A percentile compares a stretch with the other conserved stretches of the same genome.
Evolutionary conservation across 2,329 filamentous ascomycete genomes (phyloP).

Genomic region (Colletotrichum agaves): DNA sequence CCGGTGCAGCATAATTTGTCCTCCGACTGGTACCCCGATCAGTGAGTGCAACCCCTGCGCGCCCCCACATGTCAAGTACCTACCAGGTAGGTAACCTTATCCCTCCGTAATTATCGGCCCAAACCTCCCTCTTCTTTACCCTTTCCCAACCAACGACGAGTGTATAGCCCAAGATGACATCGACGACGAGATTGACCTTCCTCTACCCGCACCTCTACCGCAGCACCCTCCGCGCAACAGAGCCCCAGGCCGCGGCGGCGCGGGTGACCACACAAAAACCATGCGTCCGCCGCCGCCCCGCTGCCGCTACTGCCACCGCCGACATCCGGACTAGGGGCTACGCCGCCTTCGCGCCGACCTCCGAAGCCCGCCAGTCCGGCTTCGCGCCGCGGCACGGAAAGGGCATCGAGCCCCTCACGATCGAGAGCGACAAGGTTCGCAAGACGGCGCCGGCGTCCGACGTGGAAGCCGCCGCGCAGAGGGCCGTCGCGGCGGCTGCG

Average conservation of each 20-base stretch:
- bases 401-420: conserved; percentile 64
- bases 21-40: conserved; percentile 18
- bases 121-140: too few species aligned
- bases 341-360: conserved; percentile 48
- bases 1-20: not conserved
- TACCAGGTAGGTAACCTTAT: too few species aligned
- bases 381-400: conserved; percentile 69
- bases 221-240: conserved; percentile 44
- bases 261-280: conserved; percentile 47
- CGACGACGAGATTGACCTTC: conserved; percentile 71
- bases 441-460: conserved; percentile 40
- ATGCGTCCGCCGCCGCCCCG: conserved; percentile 43
- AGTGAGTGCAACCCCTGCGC: not conserved
- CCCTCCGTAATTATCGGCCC: conserved; percentile 17
- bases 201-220: conserved; percentile 76
- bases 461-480: not conserved
- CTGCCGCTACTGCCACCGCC: conserved; percentile 33
- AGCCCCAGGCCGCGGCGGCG: conserved; percentile 44
- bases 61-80: conserved; percentile 20
- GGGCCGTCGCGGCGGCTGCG: not conserved
- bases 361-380: conserved; percentile 51
- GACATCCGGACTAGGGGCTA: conserved; percentile 43
- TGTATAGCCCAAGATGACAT: conserved; percentile 63
- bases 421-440: conserved; percentile 40
- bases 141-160: not conserved